Conservation (phyloP, 2,329 filamentous ascomycete species). For the Fusarium torreyae region DNA sequence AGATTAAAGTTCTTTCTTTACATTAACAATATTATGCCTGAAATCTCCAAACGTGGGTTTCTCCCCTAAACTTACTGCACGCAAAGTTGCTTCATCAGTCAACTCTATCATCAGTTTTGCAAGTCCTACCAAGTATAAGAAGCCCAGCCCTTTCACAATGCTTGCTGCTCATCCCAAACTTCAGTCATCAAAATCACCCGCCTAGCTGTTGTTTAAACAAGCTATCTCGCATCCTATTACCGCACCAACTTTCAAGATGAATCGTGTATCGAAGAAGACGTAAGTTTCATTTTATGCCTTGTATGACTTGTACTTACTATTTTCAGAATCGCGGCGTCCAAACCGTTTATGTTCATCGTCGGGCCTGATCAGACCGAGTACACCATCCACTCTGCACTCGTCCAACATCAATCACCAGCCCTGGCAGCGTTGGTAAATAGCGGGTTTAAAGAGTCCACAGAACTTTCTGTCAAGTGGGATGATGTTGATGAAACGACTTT, state of each 20-base stretch:
- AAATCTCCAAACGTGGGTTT: too few species aligned
- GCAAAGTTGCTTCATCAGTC: too few species aligned
- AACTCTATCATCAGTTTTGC: too few species aligned
- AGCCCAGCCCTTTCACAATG: too few species aligned
- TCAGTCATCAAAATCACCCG: too few species aligned
- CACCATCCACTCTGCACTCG: constrained; percentile 11
- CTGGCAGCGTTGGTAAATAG: not conserved
- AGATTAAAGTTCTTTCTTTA: too few species aligned
- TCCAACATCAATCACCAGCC: constrained; percentile 5
- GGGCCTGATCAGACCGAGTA: constrained; percentile 3
- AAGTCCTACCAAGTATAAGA: too few species aligned
- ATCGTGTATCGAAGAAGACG: not conserved
- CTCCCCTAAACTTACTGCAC: too few species aligned
- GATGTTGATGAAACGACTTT: constrained; percentile 4
- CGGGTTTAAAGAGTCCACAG: not conserved
- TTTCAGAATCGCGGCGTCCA: constrained; percentile 4
- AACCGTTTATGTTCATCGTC: constrained; percentile 7
- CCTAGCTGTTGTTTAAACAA: too few species aligned
- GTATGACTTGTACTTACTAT: not conserved
- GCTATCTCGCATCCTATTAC: too few species aligned
- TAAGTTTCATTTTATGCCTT: not conserved
- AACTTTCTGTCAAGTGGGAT: constrained; percentile 4
- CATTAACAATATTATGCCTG: too few species aligned
- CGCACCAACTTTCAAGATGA: not conserved
- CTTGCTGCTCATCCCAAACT: too few species aligned